Evolutionary conservation across 306 rosid species (phyloP), one percentile per base, ranked within the genome.

Genomic region (Vicia faba): DNA sequence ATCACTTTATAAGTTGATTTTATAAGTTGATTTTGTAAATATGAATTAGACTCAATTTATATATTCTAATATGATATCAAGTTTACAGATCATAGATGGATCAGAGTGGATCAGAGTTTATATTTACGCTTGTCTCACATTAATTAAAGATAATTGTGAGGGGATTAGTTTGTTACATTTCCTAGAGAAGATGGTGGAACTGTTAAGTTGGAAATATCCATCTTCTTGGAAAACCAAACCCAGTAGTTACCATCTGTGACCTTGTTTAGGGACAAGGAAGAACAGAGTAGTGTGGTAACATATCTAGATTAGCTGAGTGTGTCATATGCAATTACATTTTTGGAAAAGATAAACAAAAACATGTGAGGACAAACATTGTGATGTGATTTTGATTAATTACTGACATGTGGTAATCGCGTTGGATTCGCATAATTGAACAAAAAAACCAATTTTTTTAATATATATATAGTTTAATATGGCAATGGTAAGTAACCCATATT

Each of bases 401-500:
- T 61, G 45, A 44, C 8, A 16, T 48, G 72, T 82, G 89, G 87
- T 63, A 72, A 63, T 84, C 75, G 81, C 64, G 85, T 84, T 41
- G 86, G 92, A 84, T 66, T 78, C 89, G 74, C 81, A 63, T 75
- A 46, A 39, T 51, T 20, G 5, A 31, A 28, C 33, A 29, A 76
- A 58, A 0, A 33, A 33, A 23, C 66, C 69, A 23, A 53, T 53
- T 51, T 48, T 15, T 5, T 46, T 4, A 4, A 44, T 77, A 56
- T 53, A 68, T 56, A 40, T 64, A 43, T 48, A 40, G 23, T 15
- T 69, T 40, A 28, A 72, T 14, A 19, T 7, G 1, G 9, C 38
- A 35, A 16, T 54, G 75, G 19, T 39, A 8, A 67, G 3, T 14
- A 50, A 50, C 29, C 6, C 56, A 50, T 20, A 50, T 50, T 50